Base-by-base conservation (phyloP, 2,329 filamentous ascomycete species). In the Fusarium floridanum region DNA sequence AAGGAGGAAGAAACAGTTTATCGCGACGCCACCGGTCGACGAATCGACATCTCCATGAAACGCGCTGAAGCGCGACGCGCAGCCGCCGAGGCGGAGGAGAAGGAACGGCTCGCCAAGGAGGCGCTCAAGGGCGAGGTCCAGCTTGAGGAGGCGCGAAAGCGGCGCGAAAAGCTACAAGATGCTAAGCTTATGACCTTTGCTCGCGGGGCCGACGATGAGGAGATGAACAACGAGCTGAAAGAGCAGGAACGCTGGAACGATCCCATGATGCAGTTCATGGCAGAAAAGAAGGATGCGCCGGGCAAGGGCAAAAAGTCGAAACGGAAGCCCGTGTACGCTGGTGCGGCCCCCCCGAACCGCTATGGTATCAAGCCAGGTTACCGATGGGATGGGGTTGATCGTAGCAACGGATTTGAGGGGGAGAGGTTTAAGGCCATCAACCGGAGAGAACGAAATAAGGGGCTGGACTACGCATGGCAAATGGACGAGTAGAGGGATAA, bases 301-400 rank as follows among this genome's bases (percentile, higher is more conserved):
- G 60, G 48, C 56, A 76, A 79, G 64, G 78, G 78, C 61, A 83
- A 76, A 66, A 78, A 79, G 48, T 78, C 81, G 11, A 86, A 83
- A 66, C 82, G 84, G 16, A 91, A 89, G 74, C 94, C 93, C 5
- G 81, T 93, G 6, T 99, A 98, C 81, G 86, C 91, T 70, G 97
- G 96, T 0, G 89, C 92, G 0, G 94, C 24, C 93, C 66, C 94
- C 79, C 97, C 97, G 53, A 99, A 99, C 87, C 89, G 97, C 22
- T 98, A 98, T 84, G 94, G 94, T 1, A 98, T 99, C 71, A 88
- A 92, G 70, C 97, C 97, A 0, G 97, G 97, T 0, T 95, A 97
- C 85, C 88, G 94, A 74, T 99, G 97, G 97, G 97, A 99, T 86
- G 97, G 97, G 7, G 97, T 99, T 20, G 97, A 99, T 86, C 88